Evolutionary conservation across 2,329 filamentous ascomycete genomes (phyloP).

Genomic region (Penicillium janthinellum): DNA sequence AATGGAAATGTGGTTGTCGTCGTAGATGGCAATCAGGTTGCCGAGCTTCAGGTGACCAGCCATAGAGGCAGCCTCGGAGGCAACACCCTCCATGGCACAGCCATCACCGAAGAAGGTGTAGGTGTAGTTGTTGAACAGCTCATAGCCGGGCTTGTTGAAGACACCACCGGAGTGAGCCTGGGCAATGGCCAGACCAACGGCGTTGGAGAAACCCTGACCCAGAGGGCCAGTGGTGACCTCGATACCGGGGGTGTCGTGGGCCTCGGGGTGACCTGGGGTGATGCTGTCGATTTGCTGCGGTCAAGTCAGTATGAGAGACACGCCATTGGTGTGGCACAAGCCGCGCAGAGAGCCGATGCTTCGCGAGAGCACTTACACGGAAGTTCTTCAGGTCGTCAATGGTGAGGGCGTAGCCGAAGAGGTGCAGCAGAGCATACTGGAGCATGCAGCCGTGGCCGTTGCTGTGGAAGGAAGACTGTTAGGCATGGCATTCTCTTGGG

Average conservation of each 20-base stretch:
- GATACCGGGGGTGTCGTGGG: slow-evolving; percentile 92
- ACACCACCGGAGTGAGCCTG: slow-evolving; percentile 85
- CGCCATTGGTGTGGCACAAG: background rate
- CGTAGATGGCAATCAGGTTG: slow-evolving; percentile 95
- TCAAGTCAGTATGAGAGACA: slow-evolving; percentile 15
- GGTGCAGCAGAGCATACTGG: slow-evolving; percentile 95
- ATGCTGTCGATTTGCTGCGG: slow-evolving; percentile 70
- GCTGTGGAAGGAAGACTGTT: slow-evolving; percentile 51
- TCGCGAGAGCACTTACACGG: slow-evolving; percentile 68
- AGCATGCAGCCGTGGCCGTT: slow-evolving; percentile 99
- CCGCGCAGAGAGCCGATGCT: background rate
- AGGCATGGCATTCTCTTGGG: slow-evolving; percentile 3
- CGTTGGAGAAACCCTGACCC: slow-evolving; percentile 95
- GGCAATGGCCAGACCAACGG: slow-evolving; percentile 95
- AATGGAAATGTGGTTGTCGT: slow-evolving; percentile 96
- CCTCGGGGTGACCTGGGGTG: slow-evolving; percentile 94
- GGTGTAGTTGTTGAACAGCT: slow-evolving; percentile 94
- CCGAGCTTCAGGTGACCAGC: slow-evolving; percentile 97
- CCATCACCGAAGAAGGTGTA: slow-evolving; percentile 97
- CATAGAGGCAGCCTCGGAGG: slow-evolving; percentile 85
- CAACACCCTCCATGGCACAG: slow-evolving; percentile 97
- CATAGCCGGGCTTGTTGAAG: slow-evolving; percentile 96
- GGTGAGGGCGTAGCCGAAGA: slow-evolving; percentile 85
- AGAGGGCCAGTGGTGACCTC: slow-evolving; percentile 98
- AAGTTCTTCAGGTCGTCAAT: slow-evolving; percentile 95